Evolutionary conservation across 495 filamentous ascomycete species (phyloP).

Genomic region (Neurospora tetraspora): DNA sequence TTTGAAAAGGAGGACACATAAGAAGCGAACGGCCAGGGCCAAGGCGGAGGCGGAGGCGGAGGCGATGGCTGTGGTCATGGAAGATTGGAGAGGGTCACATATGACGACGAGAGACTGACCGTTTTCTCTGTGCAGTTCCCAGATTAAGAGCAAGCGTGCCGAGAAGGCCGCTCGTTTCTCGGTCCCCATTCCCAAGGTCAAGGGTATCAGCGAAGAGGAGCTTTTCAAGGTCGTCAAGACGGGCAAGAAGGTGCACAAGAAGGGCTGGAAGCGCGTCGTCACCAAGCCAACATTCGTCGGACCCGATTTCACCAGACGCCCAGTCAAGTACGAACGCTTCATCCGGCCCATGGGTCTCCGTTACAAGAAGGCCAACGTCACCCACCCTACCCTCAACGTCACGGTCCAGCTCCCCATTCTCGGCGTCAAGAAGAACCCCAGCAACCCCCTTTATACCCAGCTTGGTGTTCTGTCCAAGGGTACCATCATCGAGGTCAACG

Average conservation of each 20-base stretch:
- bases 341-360: constrained; percentile 65
- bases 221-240: constrained; percentile 98
- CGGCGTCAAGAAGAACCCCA: constrained; percentile 95
- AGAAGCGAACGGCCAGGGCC: constrained; percentile 10
- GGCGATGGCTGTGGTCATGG: not conserved
- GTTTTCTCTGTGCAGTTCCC: constrained; percentile 7
- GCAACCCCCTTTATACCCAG: constrained; percentile 86
- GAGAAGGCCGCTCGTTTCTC: constrained; percentile 95
- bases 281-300: constrained; percentile 64
- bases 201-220: constrained; percentile 92
- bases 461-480: constrained; percentile 90
- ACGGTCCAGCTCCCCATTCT: constrained; percentile 84
- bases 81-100: not conserved
- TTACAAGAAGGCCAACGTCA: constrained; percentile 94
- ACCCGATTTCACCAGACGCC: constrained; percentile 76
- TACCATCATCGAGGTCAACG: constrained; percentile 93
- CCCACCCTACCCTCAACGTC: constrained; percentile 42
- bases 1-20: constrained; percentile 66
- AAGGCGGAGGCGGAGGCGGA: not conserved
- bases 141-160: constrained; percentile 42
- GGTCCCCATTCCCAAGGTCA: constrained; percentile 88
- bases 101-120: not conserved
- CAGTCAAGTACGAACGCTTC: constrained; percentile 80
- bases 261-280: constrained; percentile 91
- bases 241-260: constrained; percentile 54